Base-by-base conservation (phyloP, 768 basidiomycete species). In the Sarcodon sp. region DNA sequence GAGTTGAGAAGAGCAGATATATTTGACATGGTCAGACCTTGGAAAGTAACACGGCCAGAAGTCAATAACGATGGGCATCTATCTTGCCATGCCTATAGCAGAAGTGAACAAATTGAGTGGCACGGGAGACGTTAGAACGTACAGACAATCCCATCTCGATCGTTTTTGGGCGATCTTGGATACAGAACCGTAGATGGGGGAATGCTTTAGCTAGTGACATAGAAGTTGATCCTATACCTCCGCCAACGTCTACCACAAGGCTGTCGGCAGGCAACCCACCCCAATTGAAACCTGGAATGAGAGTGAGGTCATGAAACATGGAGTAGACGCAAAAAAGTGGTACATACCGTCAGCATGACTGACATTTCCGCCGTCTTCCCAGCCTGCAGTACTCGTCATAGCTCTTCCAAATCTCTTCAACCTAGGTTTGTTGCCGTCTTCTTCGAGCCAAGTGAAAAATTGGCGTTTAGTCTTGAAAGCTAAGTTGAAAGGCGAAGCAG, bases 401-500 rank as follows among this genome's bases (percentile, higher is more conserved):
- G 84, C 83, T 49, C 75, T 77, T 32, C 82, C 84, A 55, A 87
- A 87, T 34, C 84, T 67, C 52, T 77, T 72, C 49, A 87, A 65
- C 45, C 83, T 55, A 3, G 50, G 55, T 31, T 62, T 62, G 46
- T 65, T 59, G 31, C 66, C 70, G 18, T 71, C 70, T 15, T 75
- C 75, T 60, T 87, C 86, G 6, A 88, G 66, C 86, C 86, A 88
- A 15, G 73, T 76, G 53, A 87, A 88, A 56, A 74, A 86, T 1
- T 43, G 66, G 55, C 48, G 61, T 54, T 56, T 58, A 35, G 64
- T 75, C 0, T 68, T 66, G 56, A 87, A 87, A 9, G 85, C 86
- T 54, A 80, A 67, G 56, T 82, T 84, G 57, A 87, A 87, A 0
- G 85, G 83, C 3, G 82, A 70, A 31, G 69, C 68, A 44, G 73